A percentile compares a stretch with the other conserved stretches of the same genome.
Conservation (phyloP, 495 filamentous ascomycete species). For the Penicillium antarcticum region DNA sequence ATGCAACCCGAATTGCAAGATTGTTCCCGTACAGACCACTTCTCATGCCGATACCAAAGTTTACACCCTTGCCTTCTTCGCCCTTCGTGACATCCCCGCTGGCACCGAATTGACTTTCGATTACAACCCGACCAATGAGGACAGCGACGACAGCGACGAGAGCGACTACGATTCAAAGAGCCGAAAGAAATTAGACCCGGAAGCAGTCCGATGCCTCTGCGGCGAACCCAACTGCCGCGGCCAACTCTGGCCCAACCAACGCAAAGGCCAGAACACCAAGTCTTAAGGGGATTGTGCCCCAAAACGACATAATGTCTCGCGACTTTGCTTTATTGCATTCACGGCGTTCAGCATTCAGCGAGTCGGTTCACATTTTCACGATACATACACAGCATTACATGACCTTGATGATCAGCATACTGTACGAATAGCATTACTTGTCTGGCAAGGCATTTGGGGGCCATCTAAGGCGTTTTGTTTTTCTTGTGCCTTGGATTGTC, state of each 20-base stretch:
- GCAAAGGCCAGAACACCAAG: constrained; percentile 21
- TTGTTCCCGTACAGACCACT: constrained; percentile 78
- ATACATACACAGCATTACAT: no score
- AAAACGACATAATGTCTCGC: neutral
- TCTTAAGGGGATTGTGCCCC: neutral
- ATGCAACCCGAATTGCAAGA: constrained; percentile 71
- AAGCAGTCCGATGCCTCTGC: constrained; percentile 64
- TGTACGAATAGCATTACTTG: no score
- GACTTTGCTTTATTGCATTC: neutral
- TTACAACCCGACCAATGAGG: constrained; percentile 56
- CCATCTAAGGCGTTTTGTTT: no score
- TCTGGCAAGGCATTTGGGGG: no score
- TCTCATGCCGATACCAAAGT: constrained; percentile 64
- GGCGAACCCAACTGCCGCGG: constrained; percentile 63
- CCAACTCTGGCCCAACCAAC: constrained; percentile 58
- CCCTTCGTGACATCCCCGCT: constrained; percentile 62
- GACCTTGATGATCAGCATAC: no score
- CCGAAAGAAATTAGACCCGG: constrained; percentile 12
- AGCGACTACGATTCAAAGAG: neutral
- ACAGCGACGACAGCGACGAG: constrained; percentile 31
- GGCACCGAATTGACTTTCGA: constrained; percentile 83
- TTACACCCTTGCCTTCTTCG: constrained; percentile 88
- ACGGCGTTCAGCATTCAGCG: no score
- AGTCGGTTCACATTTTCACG: no score
- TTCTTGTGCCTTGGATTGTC: no score